A percentile compares a stretch with the other conserved stretches of the same genome.
Conservation (phyloP, 2,329 filamentous ascomycete species). For the Spiromastix sp. region DNA sequence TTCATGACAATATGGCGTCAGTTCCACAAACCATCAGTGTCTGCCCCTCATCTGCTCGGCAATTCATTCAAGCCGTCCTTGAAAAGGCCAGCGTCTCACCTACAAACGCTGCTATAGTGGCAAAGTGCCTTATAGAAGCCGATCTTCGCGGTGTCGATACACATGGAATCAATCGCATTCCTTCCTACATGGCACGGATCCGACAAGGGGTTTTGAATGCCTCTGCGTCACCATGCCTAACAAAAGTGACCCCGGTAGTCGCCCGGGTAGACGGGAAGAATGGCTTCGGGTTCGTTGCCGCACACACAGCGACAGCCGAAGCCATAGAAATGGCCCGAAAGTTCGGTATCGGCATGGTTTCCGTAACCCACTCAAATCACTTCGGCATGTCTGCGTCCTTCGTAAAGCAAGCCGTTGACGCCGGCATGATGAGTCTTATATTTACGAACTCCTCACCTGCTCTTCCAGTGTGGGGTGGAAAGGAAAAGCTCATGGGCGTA, state of each 20-base stretch:
- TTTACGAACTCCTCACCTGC: constrained; percentile 66
- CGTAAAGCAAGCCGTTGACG: constrained; percentile 66
- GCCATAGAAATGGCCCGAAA: constrained; percentile 57
- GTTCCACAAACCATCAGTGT: constrained; percentile 11
- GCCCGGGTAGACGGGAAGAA: constrained; percentile 59
- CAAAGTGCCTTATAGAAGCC: constrained; percentile 59
- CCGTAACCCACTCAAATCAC: constrained; percentile 67
- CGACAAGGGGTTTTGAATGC: constrained; percentile 59
- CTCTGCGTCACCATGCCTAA: constrained; percentile 47
- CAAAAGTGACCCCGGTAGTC: constrained; percentile 58
- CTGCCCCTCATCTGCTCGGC: constrained; percentile 19
- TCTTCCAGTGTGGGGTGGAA: constrained; percentile 60
- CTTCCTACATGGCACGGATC: constrained; percentile 65
- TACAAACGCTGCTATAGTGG: constrained; percentile 51
- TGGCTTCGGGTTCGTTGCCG: constrained; percentile 65
- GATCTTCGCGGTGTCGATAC: constrained; percentile 72
- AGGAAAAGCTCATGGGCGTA: constrained; percentile 59
- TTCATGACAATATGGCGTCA: too few species aligned
- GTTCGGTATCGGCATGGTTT: constrained; percentile 64
- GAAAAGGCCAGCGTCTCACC: constrained; percentile 49
- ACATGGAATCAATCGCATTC: constrained; percentile 67
- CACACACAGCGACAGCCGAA: constrained; percentile 53
- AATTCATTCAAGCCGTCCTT: constrained; percentile 47
- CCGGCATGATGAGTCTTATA: constrained; percentile 57
- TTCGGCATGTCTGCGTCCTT: constrained; percentile 78